Evolutionary conservation across 768 basidiomycete species (phyloP).

Genomic region (Dentipellis sp.): DNA sequence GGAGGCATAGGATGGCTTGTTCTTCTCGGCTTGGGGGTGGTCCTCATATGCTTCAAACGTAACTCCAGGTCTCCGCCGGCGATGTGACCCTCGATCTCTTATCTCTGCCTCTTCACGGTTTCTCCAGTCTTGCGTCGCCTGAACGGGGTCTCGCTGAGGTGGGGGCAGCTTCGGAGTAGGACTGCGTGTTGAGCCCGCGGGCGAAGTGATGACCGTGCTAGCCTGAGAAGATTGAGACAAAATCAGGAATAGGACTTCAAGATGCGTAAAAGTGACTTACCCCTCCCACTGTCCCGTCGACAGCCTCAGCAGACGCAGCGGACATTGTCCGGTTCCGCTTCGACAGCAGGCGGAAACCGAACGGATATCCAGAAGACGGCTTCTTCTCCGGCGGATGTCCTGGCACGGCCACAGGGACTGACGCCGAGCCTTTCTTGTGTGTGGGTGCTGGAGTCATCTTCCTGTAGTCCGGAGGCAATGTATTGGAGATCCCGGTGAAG

Average conservation of each 20-base stretch:
- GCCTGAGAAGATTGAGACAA: conserved; percentile 28
- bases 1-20: conserved; percentile 8
- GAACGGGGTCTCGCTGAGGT: conserved; percentile 50
- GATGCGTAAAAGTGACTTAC: conserved; percentile 33
- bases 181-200: conserved; percentile 61
- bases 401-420: background rate
- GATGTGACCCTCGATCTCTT: conserved; percentile 23
- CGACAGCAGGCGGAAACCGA: conserved; percentile 56
- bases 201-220: conserved; percentile 68
- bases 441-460: conserved; percentile 1
- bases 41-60: conserved; percentile 24
- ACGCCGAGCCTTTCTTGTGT: conserved; percentile 2
- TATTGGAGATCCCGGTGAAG: background rate
- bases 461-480: conserved; percentile 9
- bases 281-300: conserved; percentile 55
- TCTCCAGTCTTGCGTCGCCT: conserved; percentile 65
- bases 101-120: conserved; percentile 49
- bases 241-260: background rate
- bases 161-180: conserved; percentile 48
- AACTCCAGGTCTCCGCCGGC: conserved; percentile 24
- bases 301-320: conserved; percentile 66
- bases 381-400: background rate
- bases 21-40: conserved; percentile 13
- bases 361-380: conserved; percentile 22
- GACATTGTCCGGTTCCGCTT: conserved; percentile 63